These are phyloP conservation scores for Wickerhamomyces xylosicus DNA, from an alignment of 805 yeast species.

Conservation along the genomic window DNA sequence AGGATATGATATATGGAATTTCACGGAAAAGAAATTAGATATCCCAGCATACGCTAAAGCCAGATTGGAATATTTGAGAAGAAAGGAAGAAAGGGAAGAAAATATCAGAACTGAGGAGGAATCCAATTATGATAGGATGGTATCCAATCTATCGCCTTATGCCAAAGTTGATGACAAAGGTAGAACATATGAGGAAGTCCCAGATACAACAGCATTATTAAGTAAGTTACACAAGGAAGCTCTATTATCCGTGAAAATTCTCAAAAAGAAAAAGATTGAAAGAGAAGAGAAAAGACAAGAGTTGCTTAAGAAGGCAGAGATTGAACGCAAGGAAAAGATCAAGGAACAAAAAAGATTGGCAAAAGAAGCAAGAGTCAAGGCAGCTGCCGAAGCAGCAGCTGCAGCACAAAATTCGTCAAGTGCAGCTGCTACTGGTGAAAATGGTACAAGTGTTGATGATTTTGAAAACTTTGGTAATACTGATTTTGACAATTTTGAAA, in stretches of 20 bases:
- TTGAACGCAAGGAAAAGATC: conserved; percentile 2
- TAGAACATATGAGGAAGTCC: not conserved
- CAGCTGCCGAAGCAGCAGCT: not conserved
- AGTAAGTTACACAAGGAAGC: conserved; percentile 24
- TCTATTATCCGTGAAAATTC: conserved; percentile 19
- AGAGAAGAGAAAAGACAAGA: conserved; percentile 18
- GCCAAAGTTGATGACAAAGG: conserved; percentile 1
- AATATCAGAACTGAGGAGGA: conserved; percentile 1
- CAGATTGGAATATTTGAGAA: conserved; percentile 28
- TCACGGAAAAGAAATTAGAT: conserved; percentile 29
- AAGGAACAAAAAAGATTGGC: not conserved
- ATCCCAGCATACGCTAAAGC: conserved; percentile 46
- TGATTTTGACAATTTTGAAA: conserved; percentile 24
- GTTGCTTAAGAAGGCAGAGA: conserved; percentile 8
- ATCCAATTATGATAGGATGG: conserved; percentile 3
- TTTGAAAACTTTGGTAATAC: conserved; percentile 16
- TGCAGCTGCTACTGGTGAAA: not conserved
- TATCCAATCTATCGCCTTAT: conserved; percentile 8
- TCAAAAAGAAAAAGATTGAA: conserved; percentile 23
- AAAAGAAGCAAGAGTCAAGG: not conserved
- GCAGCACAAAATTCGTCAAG: conserved; percentile 5
- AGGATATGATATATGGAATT: conserved; percentile 3
- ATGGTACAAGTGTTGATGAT: conserved; percentile 1
- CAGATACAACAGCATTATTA: conserved; percentile 16
- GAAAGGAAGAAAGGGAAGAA: conserved; percentile 3